Base-by-base conservation (phyloP, 2,329 filamentous ascomycete species). In the Cercospora sesami region DNA sequence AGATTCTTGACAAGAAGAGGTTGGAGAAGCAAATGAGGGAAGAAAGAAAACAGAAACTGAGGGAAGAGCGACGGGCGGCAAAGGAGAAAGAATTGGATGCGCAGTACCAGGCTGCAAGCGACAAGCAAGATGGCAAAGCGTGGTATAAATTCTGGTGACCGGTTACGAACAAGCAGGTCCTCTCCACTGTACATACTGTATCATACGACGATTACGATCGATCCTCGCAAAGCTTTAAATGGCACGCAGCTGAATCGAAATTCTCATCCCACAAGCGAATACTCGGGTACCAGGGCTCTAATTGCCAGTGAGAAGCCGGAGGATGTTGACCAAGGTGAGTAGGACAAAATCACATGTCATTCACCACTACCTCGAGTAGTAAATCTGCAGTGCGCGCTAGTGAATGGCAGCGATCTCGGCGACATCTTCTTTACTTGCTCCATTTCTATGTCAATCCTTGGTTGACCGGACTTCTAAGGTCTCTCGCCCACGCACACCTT, bases 1-100 rank as follows among this genome's bases (percentile, higher is more conserved):
- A 96, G 77, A 87, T 95, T 67, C 90, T 94, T 79, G 89, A 91
- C 76, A 84, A 87, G 74, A 89, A 93, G 79, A 89, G 91, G 75
- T 83, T 85, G 4, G 88, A 91, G 79, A 75, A 77, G 67, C 86
- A 89, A 77, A 85, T 77, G 55, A 79, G 82, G 45, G 82, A 82
- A 71, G 78, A 79, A n/a, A 79, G 80, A 68, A 81, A 80, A 71
- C 81, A 83, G 68, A 75, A 75, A 63, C 60, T 75, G 14, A 73
- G 76, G 48, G 77, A 79, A 59, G 80, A 82, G 62, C 76, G 81
- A 67, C 71, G 82, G 67, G 76, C 76, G 71, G 79, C 78, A 26
- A 81, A 81, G 69, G 81, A 83, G 66, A 78, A 81, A 64, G 80
- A 81, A 55, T 79, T 82, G 30, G 78, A 81, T 70, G 75, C 77